phyloP scores from a whole-genome alignment of 345 rosid species.

The Stellera chamaejasme region DNA sequence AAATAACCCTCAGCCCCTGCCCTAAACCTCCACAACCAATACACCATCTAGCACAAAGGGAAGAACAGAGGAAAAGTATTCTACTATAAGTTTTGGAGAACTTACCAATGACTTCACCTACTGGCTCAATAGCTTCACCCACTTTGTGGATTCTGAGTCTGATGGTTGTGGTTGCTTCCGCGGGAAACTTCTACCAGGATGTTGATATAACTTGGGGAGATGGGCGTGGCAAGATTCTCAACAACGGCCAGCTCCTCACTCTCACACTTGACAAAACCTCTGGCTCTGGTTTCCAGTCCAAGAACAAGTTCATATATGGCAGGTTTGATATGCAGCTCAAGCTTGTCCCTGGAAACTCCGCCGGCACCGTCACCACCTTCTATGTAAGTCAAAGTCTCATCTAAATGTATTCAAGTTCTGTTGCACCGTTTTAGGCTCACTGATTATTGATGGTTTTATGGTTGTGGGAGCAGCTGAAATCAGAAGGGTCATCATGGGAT shows the following conservation, averaged over 20 bases:
- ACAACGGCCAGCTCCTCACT: slow-evolving; percentile 36
- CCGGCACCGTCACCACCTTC: slow-evolving; percentile 40
- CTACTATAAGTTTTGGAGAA: no score
- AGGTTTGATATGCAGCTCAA: slow-evolving; percentile 42
- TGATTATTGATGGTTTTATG: neutral
- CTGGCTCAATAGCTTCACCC: no score
- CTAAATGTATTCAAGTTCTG: neutral
- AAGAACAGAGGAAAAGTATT: no score
- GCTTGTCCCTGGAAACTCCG: slow-evolving; percentile 45
- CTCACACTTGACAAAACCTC: slow-evolving; percentile 42
- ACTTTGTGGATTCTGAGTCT: no score
- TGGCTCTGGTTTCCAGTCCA: slow-evolving; percentile 49
- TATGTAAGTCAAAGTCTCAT: slow-evolving; percentile 19
- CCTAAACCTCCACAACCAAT: no score
- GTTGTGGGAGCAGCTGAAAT: slow-evolving; percentile 26
- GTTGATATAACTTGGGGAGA: slow-evolving; percentile 49
- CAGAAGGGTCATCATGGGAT: slow-evolving; percentile 45
- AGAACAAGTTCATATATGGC: slow-evolving; percentile 31
- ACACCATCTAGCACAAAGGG: no score
- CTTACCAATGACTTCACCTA: no score
- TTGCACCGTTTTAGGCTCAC: no score
- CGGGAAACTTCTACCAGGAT: slow-evolving; percentile 27
- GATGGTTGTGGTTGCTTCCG: neutral
- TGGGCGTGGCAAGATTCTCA: slow-evolving; percentile 38
- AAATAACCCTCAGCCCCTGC: no score